phyloP scores from a whole-genome alignment of 805 yeast genomes.

The Scheffersomyces spartinae region DNA sequence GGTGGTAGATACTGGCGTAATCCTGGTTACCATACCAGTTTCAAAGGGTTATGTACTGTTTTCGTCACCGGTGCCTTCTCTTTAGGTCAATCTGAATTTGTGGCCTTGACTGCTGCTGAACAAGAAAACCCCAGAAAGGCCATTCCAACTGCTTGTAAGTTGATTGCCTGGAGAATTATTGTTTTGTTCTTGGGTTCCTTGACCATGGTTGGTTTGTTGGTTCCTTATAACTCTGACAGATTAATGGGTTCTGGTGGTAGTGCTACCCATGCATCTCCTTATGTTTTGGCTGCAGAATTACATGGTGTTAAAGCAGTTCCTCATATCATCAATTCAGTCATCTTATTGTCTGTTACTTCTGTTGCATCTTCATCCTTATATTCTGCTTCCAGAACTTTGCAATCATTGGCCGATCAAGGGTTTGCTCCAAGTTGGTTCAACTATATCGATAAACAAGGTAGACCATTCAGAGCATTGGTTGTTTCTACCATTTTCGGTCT shows the following conservation, averaged over 20 bases:
- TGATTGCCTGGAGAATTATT: constrained; percentile 26
- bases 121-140: constrained; percentile 27
- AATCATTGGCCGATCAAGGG: constrained; percentile 30
- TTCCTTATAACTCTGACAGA: constrained; percentile 13
- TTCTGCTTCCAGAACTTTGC: constrained; percentile 30
- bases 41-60: constrained; percentile 28
- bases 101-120: constrained; percentile 27
- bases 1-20: constrained; percentile 33
- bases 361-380: constrained; percentile 32
- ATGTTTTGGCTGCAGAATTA: constrained; percentile 29
- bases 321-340: constrained; percentile 30
- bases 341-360: constrained; percentile 28
- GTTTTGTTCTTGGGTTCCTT: constrained; percentile 29
- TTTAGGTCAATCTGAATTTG: constrained; percentile 30
- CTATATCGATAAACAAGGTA: constrained; percentile 28
- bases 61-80: constrained; percentile 31
- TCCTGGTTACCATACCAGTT: constrained; percentile 23
- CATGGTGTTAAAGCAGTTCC: constrained; percentile 28
- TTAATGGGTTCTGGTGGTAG: constrained; percentile 16
- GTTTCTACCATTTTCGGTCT: constrained; percentile 23
- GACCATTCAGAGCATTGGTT: constrained; percentile 28
- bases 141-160: constrained; percentile 29
- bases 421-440: constrained; percentile 28
- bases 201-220: constrained; percentile 22
- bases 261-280: too few species aligned